Evolutionary conservation across 257 asterid genomes (phyloP), one percentile per base, ranked within the genome.

Genomic region (Scutellaria galericulata): DNA sequence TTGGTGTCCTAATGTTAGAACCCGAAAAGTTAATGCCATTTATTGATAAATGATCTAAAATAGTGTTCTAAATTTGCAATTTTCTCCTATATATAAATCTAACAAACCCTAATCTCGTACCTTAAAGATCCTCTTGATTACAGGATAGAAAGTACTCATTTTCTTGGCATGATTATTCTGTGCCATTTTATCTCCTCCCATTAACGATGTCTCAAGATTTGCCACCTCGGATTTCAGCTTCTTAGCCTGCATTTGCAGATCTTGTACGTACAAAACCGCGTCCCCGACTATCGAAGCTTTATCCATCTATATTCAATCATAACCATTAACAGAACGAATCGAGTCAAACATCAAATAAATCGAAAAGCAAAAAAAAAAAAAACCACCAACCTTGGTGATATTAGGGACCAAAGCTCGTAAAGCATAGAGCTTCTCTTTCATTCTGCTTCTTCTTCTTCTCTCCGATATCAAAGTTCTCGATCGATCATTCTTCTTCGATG

Each of bases 231-330:
- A 53, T 72, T 80, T 86, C 2, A 92, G 89, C 82, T 74, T 82
- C 77, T 74, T 85, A 0, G 88, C 87, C 70, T 83, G 87, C 76
- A 41, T 77, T 87, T 92, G 96, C 77, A 92, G 59, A 4, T 81
- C 91, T 80, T 88, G 90, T 7, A 92, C 77, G 44, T 92, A 92
- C 22, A 48, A 56, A 65, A 86, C 88, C 0, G 97, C 94, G 55
- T 92, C 97, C 7, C 89, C 98, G 0, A 90, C 84, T 12, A 92
- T 89, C 4, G 97, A 92, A 56, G 96, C 97, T 77, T 89, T 92
- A 47, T 92, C 96, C 96, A 92, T 89, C 96, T 90, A 75, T 4
- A 31, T 31, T 31, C 5, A 3, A 1, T 2, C 37, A 4, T 31
- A 2, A 31, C 5, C 37, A 4, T 31, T 31, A 31, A 31, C 5